phyloP scores from a whole-genome alignment of 345 rosid species.

The Anastatica hierochuntica region DNA sequence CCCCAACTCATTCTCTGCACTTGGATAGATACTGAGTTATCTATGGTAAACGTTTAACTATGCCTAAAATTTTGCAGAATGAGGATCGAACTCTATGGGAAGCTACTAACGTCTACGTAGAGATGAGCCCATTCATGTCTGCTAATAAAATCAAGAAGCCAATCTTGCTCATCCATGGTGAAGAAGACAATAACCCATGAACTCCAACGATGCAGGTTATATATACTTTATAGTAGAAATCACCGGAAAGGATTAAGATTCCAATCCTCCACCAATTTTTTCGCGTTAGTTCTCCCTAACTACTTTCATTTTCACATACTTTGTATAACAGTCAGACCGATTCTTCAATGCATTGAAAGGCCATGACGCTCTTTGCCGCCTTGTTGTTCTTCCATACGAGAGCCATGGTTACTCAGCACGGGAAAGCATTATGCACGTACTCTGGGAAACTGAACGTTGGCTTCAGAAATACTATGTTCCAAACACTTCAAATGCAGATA shows the following conservation, averaged over 20 bases:
- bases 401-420: slow-evolving; percentile 91
- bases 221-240: neutral
- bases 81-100: slow-evolving; percentile 99
- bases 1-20: neutral
- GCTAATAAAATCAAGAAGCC: slow-evolving; percentile 95
- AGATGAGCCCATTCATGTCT: slow-evolving; percentile 96
- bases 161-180: slow-evolving; percentile 91
- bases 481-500: slow-evolving; percentile 38
- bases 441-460: slow-evolving; percentile 99
- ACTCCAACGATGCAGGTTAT: slow-evolving; percentile 94
- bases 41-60: neutral
- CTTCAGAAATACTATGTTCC: slow-evolving; percentile 70
- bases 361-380: slow-evolving; percentile 86
- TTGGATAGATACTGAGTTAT: slow-evolving; percentile 9
- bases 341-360: slow-evolving; percentile 94
- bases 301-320: slow-evolving; percentile 12
- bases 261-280: neutral
- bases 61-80: slow-evolving; percentile 47
- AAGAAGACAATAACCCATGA: slow-evolving; percentile 95
- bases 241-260: neutral
- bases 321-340: slow-evolving; percentile 64
- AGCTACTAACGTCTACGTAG: slow-evolving; percentile 73
- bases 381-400: slow-evolving; percentile 86
- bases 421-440: slow-evolving; percentile 96
- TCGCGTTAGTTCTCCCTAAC: slow-evolving; percentile 3